These are phyloP conservation scores for Tuber melanosporum DNA, from an alignment of 495 filamentous ascomycete species.

Conservation along the genomic window DNA sequence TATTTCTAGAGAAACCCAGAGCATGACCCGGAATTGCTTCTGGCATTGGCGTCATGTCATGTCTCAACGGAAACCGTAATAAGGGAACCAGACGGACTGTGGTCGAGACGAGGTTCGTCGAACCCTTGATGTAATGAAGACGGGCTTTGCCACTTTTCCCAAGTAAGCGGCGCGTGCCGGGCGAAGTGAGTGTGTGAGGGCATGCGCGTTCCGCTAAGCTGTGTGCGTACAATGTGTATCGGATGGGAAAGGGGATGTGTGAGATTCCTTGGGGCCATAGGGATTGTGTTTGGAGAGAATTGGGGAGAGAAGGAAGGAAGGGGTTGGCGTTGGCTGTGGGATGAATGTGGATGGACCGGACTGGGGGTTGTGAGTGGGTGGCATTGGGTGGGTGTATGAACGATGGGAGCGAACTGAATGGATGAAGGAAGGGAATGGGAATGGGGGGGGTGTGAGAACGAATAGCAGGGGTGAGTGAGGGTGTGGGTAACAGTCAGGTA, in stretches of 20 bases:
- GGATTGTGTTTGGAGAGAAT: conserved; percentile 38
- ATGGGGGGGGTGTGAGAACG: conserved; percentile 22
- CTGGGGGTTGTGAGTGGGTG: conserved; percentile 5
- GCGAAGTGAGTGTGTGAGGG: conserved; percentile 38
- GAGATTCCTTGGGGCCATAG: conserved; percentile 32
- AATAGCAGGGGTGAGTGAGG: background rate
- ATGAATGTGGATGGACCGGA: conserved; percentile 31
- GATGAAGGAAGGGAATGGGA: conserved; percentile 23
- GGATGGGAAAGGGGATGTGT: conserved; percentile 38
- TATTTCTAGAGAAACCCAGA: conserved; percentile 30
- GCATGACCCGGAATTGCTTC: conserved; percentile 36
- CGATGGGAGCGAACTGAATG: conserved; percentile 21
- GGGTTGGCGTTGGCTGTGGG: conserved; percentile 34
- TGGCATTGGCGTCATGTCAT: conserved; percentile 41
- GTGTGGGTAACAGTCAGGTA: background rate
- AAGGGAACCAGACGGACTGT: conserved; percentile 24
- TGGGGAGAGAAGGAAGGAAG: conserved; percentile 34
- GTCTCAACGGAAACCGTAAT: conserved; percentile 33
- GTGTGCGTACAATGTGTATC: conserved; percentile 35
- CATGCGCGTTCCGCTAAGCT: conserved; percentile 40
- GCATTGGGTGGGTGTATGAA: background rate
- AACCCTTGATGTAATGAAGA: conserved; percentile 43
- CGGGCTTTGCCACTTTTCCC: conserved; percentile 40
- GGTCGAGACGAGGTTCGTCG: conserved; percentile 33
- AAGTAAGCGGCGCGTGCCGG: conserved; percentile 42